Evolutionary conservation across 2,329 filamentous ascomycete species (phyloP).

Genomic region (Calonectria multiphialidica): DNA sequence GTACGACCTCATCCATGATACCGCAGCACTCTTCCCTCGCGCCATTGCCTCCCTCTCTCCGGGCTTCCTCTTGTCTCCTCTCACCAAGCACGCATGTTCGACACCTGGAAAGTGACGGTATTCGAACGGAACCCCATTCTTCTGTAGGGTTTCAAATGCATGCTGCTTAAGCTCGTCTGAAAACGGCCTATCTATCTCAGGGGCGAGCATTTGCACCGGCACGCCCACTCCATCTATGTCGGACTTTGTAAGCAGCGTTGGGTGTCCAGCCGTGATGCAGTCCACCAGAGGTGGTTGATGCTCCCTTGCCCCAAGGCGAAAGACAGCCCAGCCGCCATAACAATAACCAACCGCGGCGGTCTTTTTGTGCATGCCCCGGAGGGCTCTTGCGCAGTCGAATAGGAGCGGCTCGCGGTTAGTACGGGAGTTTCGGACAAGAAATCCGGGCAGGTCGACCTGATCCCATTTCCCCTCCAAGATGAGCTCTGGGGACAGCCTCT

Average conservation of each 20-base stretch:
- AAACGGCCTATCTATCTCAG: conserved; percentile 58
- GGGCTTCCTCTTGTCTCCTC: conserved; percentile 51
- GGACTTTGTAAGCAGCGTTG: conserved; percentile 53
- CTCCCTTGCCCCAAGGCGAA: conserved; percentile 57
- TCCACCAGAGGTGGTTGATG: conserved; percentile 55
- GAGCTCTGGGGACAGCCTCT: conserved; percentile 45
- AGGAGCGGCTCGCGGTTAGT: conserved; percentile 55
- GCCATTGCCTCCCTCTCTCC: conserved; percentile 56
- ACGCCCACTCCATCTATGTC: conserved; percentile 61
- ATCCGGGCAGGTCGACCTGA: conserved; percentile 53
- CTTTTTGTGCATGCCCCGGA: conserved; percentile 49
- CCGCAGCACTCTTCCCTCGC: conserved; percentile 57
- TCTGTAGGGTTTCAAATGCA: conserved; percentile 51
- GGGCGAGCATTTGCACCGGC: conserved; percentile 64
- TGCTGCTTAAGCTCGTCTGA: conserved; percentile 57
- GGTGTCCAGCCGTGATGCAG: conserved; percentile 59
- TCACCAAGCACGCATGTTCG: conserved; percentile 55
- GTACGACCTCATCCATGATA: conserved; percentile 51
- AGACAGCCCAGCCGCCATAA: conserved; percentile 64
- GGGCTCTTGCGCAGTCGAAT: conserved; percentile 49
- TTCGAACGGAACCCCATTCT: conserved; percentile 52
- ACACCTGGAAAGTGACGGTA: conserved; percentile 61
- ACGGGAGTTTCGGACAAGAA: conserved; percentile 52
- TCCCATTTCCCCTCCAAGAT: conserved; percentile 43
- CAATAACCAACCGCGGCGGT: conserved; percentile 62